These are phyloP conservation scores for Lepidium didymum DNA, from an alignment of 345 rosid genomes.

Conservation along the genomic window DNA sequence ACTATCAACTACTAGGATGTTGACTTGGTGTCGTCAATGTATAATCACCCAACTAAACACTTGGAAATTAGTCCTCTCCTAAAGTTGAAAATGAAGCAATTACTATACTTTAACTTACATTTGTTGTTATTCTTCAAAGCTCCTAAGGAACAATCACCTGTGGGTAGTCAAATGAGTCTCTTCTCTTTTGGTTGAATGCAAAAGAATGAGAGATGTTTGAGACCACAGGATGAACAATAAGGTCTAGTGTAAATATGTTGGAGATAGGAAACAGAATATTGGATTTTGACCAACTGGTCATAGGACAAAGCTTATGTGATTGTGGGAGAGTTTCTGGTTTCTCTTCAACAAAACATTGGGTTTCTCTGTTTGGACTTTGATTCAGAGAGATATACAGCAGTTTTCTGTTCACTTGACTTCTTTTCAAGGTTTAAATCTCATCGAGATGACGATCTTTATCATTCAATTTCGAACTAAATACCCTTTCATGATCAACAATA, in stretches of 20 bases:
- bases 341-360: background rate
- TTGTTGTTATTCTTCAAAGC: background rate
- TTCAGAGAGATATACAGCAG: background rate
- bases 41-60: background rate
- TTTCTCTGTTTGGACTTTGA: background rate
- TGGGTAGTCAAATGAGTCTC: background rate
- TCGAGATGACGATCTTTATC: background rate
- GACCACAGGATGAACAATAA: background rate
- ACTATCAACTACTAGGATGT: background rate
- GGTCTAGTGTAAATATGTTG: background rate
- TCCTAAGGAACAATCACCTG: background rate
- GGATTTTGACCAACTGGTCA: background rate
- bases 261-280: background rate
- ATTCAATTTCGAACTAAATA: no score
- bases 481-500: background rate
- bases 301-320: background rate
- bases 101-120: background rate
- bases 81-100: background rate
- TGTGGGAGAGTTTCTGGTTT: background rate
- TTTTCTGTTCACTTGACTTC: background rate
- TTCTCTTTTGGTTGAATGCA: no score
- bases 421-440: background rate
- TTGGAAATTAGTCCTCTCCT: background rate
- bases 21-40: no score
- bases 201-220: background rate